phyloP scores from a whole-genome alignment of 2,329 filamentous ascomycete genomes.

The Sporothrix luriei region DNA sequence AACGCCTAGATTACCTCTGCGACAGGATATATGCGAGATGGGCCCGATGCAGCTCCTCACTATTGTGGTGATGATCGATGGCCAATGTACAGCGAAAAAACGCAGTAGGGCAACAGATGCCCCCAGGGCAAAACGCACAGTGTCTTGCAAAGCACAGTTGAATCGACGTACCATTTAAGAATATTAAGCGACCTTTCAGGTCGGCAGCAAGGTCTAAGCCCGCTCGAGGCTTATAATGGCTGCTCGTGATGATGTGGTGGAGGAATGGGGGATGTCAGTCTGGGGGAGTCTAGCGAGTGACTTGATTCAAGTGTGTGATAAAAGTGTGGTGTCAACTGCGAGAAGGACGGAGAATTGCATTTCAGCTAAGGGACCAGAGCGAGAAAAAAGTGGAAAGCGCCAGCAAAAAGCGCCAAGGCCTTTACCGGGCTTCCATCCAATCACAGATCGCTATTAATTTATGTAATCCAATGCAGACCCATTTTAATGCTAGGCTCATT shows the following conservation, averaged over 20 bases:
- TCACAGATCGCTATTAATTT: background rate
- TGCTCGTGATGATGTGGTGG: slow-evolving; percentile 23
- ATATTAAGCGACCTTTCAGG: background rate
- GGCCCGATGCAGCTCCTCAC: slow-evolving; percentile 32
- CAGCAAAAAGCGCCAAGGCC: slow-evolving; percentile 17
- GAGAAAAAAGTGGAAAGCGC: slow-evolving; percentile 28
- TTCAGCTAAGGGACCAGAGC: slow-evolving; percentile 29
- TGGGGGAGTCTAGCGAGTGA: slow-evolving; percentile 33
- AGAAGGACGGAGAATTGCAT: slow-evolving; percentile 32
- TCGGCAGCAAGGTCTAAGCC: background rate
- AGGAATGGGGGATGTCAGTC: slow-evolving; percentile 28
- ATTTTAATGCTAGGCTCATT: slow-evolving; percentile 3
- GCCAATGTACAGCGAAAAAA: slow-evolving; percentile 23
- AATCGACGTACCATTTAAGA: slow-evolving; percentile 25
- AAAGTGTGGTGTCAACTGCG: slow-evolving; percentile 32
- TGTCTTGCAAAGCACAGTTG: background rate
- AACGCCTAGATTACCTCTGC: background rate
- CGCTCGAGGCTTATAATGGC: slow-evolving; percentile 19
- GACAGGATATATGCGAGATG: slow-evolving; percentile 21
- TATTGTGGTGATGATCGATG: slow-evolving; percentile 33
- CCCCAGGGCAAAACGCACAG: background rate
- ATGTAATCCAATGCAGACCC: background rate
- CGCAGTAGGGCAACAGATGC: background rate
- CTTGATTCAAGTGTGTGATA: slow-evolving; percentile 34
- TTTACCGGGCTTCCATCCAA: slow-evolving; percentile 13